Evolutionary conservation across 2,329 filamentous ascomycete genomes (phyloP).

Genomic region (Xylaria sp.): DNA sequence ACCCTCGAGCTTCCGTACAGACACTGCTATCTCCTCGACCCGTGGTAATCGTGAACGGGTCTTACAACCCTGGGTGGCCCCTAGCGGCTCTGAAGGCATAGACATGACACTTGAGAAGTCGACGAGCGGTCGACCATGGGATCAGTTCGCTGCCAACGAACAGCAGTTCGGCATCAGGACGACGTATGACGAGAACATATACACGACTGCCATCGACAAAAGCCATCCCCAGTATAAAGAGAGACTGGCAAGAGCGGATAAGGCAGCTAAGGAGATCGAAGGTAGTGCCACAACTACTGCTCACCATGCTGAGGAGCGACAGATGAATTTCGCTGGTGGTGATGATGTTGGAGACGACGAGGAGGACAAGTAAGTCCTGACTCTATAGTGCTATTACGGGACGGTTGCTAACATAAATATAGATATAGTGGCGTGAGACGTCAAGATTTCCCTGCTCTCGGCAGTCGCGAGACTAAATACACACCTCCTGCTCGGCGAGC

Average conservation of each 20-base stretch:
- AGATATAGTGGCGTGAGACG: slow-evolving; percentile 94
- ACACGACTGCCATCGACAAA: slow-evolving; percentile 91
- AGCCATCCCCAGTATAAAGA: slow-evolving; percentile 84
- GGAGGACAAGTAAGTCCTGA: slow-evolving; percentile 81
- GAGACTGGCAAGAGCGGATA: slow-evolving; percentile 80
- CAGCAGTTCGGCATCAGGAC: slow-evolving; percentile 86
- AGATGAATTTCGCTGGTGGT: slow-evolving; percentile 72
- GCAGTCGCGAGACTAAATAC: slow-evolving; percentile 75
- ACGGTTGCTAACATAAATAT: slow-evolving; percentile 36
- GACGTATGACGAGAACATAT: slow-evolving; percentile 93
- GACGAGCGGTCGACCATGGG: slow-evolving; percentile 71
- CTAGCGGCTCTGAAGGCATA: slow-evolving; percentile 69
- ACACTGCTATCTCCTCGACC: slow-evolving; percentile 85
- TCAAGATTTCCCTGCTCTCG: slow-evolving; percentile 73
- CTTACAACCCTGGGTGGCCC: slow-evolving; percentile 81
- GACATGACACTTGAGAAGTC: slow-evolving; percentile 78
- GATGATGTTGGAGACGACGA: slow-evolving; percentile 81
- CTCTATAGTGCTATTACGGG: neutral
- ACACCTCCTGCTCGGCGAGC: slow-evolving; percentile 89
- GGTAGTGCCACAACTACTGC: slow-evolving; percentile 76
- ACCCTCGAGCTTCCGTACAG: slow-evolving; percentile 80
- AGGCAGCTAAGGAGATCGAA: slow-evolving; percentile 91
- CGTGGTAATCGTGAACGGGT: slow-evolving; percentile 76
- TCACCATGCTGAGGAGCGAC: slow-evolving; percentile 90
- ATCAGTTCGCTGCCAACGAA: slow-evolving; percentile 94